Conservation (phyloP, 176 grass and related monocot genomes). For the Urochloa ruziziensis region DNA sequence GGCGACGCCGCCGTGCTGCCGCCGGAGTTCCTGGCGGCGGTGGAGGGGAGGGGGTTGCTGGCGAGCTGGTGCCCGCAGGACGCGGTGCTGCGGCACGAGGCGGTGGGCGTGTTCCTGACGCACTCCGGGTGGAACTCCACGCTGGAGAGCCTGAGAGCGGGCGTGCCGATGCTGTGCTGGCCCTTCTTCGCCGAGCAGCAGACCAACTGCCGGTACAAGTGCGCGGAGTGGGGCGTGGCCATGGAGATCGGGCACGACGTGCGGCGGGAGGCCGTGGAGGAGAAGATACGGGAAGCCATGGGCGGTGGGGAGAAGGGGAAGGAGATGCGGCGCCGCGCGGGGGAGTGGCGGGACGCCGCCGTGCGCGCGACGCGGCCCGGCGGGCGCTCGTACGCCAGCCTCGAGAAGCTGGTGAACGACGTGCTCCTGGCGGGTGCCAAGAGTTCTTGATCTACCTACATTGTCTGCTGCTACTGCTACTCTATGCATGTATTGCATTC, state of each 20-base stretch:
- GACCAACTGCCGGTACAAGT: slow-evolving; percentile 41
- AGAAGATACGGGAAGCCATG: slow-evolving; percentile 41
- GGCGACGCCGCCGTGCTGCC: slow-evolving; percentile 42
- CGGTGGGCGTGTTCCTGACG: slow-evolving; percentile 41
- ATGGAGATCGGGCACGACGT: slow-evolving; percentile 49
- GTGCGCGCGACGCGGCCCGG: not conserved
- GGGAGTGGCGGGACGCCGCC: slow-evolving; percentile 31
- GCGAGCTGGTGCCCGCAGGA: slow-evolving; percentile 57
- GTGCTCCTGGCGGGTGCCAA: slow-evolving; percentile 28
- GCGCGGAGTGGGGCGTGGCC: slow-evolving; percentile 41
- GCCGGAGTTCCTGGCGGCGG: slow-evolving; percentile 31
- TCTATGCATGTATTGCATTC: too few species aligned
- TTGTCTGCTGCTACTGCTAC: too few species aligned
- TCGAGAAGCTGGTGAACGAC: slow-evolving; percentile 32
- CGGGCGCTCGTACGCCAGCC: slow-evolving; percentile 25
- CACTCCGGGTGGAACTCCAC: slow-evolving; percentile 52
- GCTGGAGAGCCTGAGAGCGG: slow-evolving; percentile 29
- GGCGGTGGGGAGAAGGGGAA: slow-evolving; percentile 23
- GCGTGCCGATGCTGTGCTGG: slow-evolving; percentile 56
- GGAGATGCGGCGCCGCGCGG: slow-evolving; percentile 31
- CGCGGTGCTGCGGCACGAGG: slow-evolving; percentile 35
- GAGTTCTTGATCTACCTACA: not conserved
- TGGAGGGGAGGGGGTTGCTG: slow-evolving; percentile 24
- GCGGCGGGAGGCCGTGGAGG: slow-evolving; percentile 32
- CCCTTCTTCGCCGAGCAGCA: slow-evolving; percentile 47